Percentiles rank a stretch among this genome's conserved stretches.
These are phyloP conservation scores for Quillaja saponaria DNA, from an alignment of 306 rosid species.

Conservation along the genomic window DNA sequence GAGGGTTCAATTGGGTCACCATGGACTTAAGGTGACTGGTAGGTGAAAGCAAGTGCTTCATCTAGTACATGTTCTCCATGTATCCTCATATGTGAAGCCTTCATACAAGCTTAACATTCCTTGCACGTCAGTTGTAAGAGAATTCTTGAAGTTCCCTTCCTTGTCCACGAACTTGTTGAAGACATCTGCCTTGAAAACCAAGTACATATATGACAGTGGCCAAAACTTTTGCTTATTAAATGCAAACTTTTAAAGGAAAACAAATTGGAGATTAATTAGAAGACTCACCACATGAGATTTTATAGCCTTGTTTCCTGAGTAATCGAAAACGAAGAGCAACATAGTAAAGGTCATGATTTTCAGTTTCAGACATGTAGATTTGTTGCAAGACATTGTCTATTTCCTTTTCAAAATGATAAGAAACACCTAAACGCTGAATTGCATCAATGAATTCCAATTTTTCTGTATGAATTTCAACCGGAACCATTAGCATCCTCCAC, in stretches of 20 bases:
- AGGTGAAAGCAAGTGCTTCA: conserved; percentile 20
- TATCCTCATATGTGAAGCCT: conserved; percentile 1
- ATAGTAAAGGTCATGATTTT: conserved; percentile 20
- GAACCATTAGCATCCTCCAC: conserved; percentile 3
- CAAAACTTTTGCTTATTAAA: too few species aligned
- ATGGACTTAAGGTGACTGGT: background rate
- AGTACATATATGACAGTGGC: background rate
- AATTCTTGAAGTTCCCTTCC: background rate
- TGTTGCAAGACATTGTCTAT: conserved; percentile 22
- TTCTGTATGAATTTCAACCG: background rate
- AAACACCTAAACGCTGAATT: conserved; percentile 40
- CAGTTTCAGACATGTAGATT: background rate
- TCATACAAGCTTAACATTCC: conserved; percentile 19
- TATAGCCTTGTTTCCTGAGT: conserved; percentile 42
- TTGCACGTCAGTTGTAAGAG: background rate
- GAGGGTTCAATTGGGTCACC: background rate
- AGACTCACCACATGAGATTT: conserved; percentile 26
- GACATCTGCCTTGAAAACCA: background rate
- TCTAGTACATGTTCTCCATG: conserved; percentile 14
- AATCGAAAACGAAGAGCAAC: conserved; percentile 44
- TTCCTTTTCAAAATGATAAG: conserved; percentile 39
- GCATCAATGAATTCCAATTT: conserved; percentile 28
- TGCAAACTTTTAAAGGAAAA: background rate
- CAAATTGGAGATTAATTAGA: background rate
- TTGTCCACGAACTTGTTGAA: conserved; percentile 1